Conservation (phyloP, 2,329 filamentous ascomycete genomes). For the Cladophialophora immunda region DNA sequence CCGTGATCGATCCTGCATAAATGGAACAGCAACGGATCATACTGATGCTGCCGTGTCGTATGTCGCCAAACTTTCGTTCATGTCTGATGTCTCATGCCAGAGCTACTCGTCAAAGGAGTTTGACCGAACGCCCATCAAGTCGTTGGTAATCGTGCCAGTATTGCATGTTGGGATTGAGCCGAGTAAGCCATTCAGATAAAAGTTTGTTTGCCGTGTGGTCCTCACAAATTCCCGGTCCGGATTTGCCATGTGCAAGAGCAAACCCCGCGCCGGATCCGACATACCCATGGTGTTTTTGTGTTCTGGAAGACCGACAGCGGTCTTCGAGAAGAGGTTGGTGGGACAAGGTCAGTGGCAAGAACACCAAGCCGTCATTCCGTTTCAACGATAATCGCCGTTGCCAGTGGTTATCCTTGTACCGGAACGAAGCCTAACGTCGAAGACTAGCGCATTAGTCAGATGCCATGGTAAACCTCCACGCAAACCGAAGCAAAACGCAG, state of each 20-base stretch:
- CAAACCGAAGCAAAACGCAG: conserved; percentile 84
- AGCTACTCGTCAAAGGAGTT: conserved; percentile 26
- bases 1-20: conserved; percentile 19
- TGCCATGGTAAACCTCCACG: conserved; percentile 78
- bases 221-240: conserved; percentile 37
- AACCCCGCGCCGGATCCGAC: conserved; percentile 44
- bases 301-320: conserved; percentile 22
- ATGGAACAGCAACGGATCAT: conserved; percentile 26
- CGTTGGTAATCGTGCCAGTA: conserved; percentile 31
- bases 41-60: conserved; percentile 34
- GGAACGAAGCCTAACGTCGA: conserved; percentile 86
- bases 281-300: conserved; percentile 38
- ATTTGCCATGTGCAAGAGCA: conserved; percentile 44
- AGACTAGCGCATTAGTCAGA: conserved; percentile 83
- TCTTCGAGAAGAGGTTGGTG: conserved; percentile 33
- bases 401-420: conserved; percentile 72
- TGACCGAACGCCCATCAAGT: conserved; percentile 21
- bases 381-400: conserved; percentile 61
- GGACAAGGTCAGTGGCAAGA: conserved; percentile 34
- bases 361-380: conserved; percentile 58
- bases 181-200: conserved; percentile 33
- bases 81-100: conserved; percentile 34
- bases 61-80: conserved; percentile 35
- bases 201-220: conserved; percentile 29
- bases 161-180: conserved; percentile 33